These are phyloP conservation scores for Fusarium sp. DNA, from an alignment of 2,329 filamentous ascomycete species.

Conservation along the genomic window DNA sequence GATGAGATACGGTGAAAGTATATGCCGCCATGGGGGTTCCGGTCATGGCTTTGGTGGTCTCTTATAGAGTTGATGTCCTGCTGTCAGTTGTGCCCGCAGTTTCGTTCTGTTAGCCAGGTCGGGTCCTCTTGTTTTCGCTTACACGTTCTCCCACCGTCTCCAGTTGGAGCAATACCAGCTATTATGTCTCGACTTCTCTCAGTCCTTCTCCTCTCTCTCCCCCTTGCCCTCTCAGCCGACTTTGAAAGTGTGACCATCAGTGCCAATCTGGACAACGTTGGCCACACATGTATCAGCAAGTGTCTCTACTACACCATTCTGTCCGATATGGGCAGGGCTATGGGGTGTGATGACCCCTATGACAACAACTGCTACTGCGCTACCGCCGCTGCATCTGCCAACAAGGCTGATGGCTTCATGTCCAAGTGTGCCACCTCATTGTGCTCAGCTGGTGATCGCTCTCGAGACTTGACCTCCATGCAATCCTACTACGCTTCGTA, in stretches of 20 bases:
- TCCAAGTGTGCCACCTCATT: constrained; percentile 32
- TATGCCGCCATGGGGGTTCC: constrained; percentile 3
- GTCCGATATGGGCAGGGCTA: constrained; percentile 32
- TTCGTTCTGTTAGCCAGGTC: background rate
- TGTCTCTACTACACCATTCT: constrained; percentile 31
- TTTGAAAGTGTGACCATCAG: constrained; percentile 34
- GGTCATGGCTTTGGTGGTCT: background rate
- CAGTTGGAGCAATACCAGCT: background rate
- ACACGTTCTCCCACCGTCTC: background rate
- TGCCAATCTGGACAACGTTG: constrained; percentile 9
- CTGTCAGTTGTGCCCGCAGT: background rate
- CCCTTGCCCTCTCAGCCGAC: constrained; percentile 2
- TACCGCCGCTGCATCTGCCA: constrained; percentile 30
- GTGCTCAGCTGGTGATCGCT: constrained; percentile 35
- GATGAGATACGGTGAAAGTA: background rate
- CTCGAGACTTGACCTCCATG: constrained; percentile 39
- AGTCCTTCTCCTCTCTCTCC: constrained; percentile 8
- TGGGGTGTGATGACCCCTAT: constrained; percentile 38
- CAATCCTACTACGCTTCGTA: constrained; percentile 41
- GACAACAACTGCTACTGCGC: constrained; percentile 43
- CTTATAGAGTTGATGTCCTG: constrained; percentile 12
- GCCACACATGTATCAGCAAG: constrained; percentile 33
- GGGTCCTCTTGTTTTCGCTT: background rate
- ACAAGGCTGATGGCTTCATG: constrained; percentile 32
- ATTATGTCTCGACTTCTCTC: constrained; percentile 21